A percentile compares a stretch with the other conserved stretches of the same genome.
phyloP scores from a whole-genome alignment of 2,329 filamentous ascomycete species.

The Cryphonectria parasitica region DNA sequence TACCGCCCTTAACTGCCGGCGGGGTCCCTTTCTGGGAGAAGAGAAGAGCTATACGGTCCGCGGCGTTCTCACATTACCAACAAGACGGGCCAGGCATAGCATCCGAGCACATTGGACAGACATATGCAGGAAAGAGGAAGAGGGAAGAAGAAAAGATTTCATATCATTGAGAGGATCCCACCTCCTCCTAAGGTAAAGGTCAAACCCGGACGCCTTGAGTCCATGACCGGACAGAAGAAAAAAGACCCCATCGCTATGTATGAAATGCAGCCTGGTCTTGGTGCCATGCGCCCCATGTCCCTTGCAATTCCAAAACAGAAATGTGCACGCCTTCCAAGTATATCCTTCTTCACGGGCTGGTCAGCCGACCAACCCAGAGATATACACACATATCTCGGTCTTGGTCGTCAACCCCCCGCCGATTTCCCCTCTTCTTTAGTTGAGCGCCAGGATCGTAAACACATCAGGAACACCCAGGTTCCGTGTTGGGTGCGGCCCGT shows the following conservation, averaged over 20 bases:
- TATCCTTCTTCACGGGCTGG: neutral
- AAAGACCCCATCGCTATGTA: constrained; percentile 18
- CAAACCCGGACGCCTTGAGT: neutral
- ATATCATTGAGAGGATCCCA: neutral
- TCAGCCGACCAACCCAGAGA: neutral
- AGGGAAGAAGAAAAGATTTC: neutral
- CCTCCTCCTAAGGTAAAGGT: neutral
- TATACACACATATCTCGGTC: neutral
- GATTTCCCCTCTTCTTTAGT: constrained; percentile 33
- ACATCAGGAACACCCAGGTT: constrained; percentile 44
- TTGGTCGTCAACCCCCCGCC: neutral
- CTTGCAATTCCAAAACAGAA: neutral
- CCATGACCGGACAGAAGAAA: constrained; percentile 26
- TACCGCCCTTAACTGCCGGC: neutral
- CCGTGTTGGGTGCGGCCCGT: constrained; percentile 36
- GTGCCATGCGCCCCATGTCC: neutral
- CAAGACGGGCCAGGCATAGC: neutral
- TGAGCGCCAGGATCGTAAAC: constrained; percentile 44
- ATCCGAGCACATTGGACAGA: neutral
- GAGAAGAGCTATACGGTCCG: neutral
- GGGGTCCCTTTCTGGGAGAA: neutral
- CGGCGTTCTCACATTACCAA: neutral
- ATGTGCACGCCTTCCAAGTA: neutral
- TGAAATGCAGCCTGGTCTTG: constrained; percentile 6
- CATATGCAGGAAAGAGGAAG: neutral